Base-by-base conservation (phyloP, 2,329 filamentous ascomycete species). In the Hypoxylon sp. region DNA sequence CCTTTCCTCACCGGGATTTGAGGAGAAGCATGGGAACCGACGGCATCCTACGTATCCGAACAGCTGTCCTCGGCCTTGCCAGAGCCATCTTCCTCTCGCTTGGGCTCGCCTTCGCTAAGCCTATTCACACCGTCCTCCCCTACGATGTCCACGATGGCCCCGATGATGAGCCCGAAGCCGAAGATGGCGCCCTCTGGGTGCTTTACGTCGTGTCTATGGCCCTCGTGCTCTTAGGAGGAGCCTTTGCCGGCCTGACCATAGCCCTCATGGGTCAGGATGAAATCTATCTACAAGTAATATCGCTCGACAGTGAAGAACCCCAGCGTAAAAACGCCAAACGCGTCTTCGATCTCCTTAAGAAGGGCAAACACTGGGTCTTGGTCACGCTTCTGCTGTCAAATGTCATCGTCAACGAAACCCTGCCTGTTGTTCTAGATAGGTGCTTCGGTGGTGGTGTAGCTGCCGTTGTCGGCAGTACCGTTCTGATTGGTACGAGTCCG, bases 341-440 rank as follows among this genome's bases (percentile, higher is more conserved):
- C 63, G 95, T 99, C 9, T 82, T 95, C 67, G 82, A 86, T 38
- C 80, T 99, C 23, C 78, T 99, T 53, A 87, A 91, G 64, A 89
- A 85, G 68, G 95, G 95, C 69, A 99, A 99, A 75, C 95, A 99
- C 76, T 99, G 95, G 95, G 94, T 99, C 17, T 81, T 99, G 55
- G 95, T 99, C 50, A 98, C 95, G 2, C 79, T 99, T 21, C 83
- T 99, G 6, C 81, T 99, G 53, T 92, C 92, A 74, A 99, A 99
- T 74, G 95, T 99, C 71, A 96, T 99, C 69, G 96, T 96, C 65
- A 98, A 99, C 75, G 95, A 98, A 77, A 96, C 94, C 2, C 81
- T 97, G 11, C 95, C 95, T 23, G 97, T 99, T 61, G 91, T 99
- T 9, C 84, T 99, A 48, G 95, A 99, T 76, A 84, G 95, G 54